Evolutionary conservation across 495 filamentous ascomycete genomes (phyloP).

Genomic region (Sordaria brevicollis): DNA sequence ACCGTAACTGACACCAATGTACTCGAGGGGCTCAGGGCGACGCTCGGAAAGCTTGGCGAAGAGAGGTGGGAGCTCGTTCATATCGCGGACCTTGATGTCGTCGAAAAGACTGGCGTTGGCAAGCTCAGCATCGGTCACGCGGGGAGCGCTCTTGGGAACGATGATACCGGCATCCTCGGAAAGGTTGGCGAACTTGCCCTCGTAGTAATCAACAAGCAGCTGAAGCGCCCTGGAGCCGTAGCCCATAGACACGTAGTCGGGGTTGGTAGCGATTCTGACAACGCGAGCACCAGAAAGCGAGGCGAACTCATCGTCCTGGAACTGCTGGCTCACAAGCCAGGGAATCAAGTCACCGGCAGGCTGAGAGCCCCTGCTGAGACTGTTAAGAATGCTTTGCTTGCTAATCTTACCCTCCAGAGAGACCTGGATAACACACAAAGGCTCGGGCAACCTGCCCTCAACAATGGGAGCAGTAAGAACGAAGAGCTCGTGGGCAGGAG

Average conservation of each 20-base stretch:
- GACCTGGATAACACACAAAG: slow-evolving; percentile 89
- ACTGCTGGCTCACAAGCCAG: slow-evolving; percentile 97
- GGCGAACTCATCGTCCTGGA: slow-evolving; percentile 95
- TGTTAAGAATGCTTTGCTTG: slow-evolving; percentile 80
- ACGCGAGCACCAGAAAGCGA: slow-evolving; percentile 84
- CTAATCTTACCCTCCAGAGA: slow-evolving; percentile 93
- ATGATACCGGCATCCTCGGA: slow-evolving; percentile 45
- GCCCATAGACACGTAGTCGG: slow-evolving; percentile 83
- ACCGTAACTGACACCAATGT: slow-evolving; percentile 90
- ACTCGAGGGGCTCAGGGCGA: slow-evolving; percentile 72
- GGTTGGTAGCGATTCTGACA: slow-evolving; percentile 93
- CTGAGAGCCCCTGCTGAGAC: slow-evolving; percentile 77
- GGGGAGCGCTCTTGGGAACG: slow-evolving; percentile 52
- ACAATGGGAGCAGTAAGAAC: slow-evolving; percentile 84
- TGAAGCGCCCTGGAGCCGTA: slow-evolving; percentile 84
- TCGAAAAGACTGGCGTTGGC: slow-evolving; percentile 66
- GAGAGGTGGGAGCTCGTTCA: slow-evolving; percentile 81
- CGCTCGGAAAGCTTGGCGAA: slow-evolving; percentile 84
- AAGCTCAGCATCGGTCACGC: slow-evolving; percentile 78
- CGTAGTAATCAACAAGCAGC: slow-evolving; percentile 83
- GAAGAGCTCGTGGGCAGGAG: slow-evolving; percentile 92
- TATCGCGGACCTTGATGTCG: slow-evolving; percentile 84
- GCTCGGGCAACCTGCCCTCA: slow-evolving; percentile 79
- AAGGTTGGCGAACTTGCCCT: slow-evolving; percentile 82
- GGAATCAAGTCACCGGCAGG: slow-evolving; percentile 94